Evolutionary conservation across 2,329 filamentous ascomycete species (phyloP).

Genomic region (Alternaria sp.): DNA sequence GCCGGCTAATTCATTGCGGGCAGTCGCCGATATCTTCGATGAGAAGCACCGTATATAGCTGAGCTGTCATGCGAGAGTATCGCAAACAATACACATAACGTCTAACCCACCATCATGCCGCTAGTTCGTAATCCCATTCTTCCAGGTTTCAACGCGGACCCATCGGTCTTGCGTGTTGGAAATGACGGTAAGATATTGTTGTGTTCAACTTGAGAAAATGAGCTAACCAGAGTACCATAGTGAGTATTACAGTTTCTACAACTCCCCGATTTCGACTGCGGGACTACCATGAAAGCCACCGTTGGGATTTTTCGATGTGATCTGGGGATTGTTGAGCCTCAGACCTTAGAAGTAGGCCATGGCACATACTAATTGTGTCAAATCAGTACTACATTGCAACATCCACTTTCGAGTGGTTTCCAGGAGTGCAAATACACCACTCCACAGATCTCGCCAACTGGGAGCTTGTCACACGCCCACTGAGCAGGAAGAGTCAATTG

Average conservation of each 20-base stretch:
- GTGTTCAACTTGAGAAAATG: neutral
- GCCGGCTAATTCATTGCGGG: conserved; percentile 10
- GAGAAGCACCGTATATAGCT: neutral
- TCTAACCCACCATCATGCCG: conserved; percentile 32
- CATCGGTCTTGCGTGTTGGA: conserved; percentile 59
- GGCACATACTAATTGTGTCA: neutral
- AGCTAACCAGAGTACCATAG: conserved; percentile 2
- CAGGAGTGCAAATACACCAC: conserved; percentile 61
- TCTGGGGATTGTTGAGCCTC: neutral
- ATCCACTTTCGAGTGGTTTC: conserved; percentile 68
- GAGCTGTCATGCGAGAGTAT: neutral
- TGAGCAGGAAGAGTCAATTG: conserved; percentile 59
- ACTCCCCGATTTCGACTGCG: neutral
- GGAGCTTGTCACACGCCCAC: conserved; percentile 60
- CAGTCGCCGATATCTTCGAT: neutral
- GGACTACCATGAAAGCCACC: neutral
- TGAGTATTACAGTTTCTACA: conserved; percentile 3
- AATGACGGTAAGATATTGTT: conserved; percentile 42
- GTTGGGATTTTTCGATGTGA: neutral
- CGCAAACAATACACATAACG: neutral
- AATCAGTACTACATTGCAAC: conserved; percentile 63
- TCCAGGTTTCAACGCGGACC: conserved; percentile 67
- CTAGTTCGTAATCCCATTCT: conserved; percentile 59
- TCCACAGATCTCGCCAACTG: conserved; percentile 61
- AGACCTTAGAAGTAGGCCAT: neutral